A percentile compares a stretch with the other conserved stretches of the same genome.
These are phyloP conservation scores for Mycena sanguinolenta DNA, from an alignment of 768 basidiomycete species.

Conservation along the genomic window DNA sequence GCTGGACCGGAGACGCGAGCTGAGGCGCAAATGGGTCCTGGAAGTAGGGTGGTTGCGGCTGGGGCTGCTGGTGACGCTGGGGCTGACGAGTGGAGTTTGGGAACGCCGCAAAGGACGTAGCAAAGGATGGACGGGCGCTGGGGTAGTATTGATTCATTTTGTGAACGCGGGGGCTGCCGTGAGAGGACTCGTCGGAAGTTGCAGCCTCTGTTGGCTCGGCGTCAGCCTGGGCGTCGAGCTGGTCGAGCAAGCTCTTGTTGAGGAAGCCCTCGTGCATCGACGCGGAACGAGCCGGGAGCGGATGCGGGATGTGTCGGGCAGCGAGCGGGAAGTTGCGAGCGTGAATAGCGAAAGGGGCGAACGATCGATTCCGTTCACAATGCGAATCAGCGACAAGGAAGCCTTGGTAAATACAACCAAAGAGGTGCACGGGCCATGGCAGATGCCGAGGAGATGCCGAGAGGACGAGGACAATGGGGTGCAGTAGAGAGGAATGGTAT, in stretches of 20 bases:
- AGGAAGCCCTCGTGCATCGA: slow-evolving; percentile 79
- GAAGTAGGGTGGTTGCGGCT: slow-evolving; percentile 31
- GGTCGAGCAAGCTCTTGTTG: slow-evolving; percentile 87
- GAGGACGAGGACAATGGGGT: too few relatives aligned
- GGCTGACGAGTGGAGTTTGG: slow-evolving; percentile 28
- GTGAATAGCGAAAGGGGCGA: slow-evolving; percentile 42
- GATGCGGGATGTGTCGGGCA: too few relatives aligned
- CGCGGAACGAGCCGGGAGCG: neutral
- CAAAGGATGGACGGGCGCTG: too few relatives aligned
- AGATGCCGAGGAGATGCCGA: too few relatives aligned
- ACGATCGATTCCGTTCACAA: too few relatives aligned
- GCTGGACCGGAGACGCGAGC: slow-evolving; percentile 37
- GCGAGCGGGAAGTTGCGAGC: too few relatives aligned
- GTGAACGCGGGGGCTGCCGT: slow-evolving; percentile 66
- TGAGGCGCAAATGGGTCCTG: slow-evolving; percentile 25
- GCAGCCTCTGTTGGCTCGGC: slow-evolving; percentile 72
- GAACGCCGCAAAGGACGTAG: slow-evolving; percentile 49
- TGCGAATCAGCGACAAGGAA: too few relatives aligned
- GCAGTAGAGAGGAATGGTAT: too few relatives aligned
- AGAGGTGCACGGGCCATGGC: too few relatives aligned
- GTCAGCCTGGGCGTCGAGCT: slow-evolving; percentile 87
- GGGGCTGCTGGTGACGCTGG: neutral
- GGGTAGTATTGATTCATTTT: slow-evolving; percentile 47
- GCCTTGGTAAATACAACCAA: too few relatives aligned
- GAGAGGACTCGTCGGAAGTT: slow-evolving; percentile 62